phyloP scores from a whole-genome alignment of 1,284 basidiomycete genomes.

The Phaffia rhodozyma region DNA sequence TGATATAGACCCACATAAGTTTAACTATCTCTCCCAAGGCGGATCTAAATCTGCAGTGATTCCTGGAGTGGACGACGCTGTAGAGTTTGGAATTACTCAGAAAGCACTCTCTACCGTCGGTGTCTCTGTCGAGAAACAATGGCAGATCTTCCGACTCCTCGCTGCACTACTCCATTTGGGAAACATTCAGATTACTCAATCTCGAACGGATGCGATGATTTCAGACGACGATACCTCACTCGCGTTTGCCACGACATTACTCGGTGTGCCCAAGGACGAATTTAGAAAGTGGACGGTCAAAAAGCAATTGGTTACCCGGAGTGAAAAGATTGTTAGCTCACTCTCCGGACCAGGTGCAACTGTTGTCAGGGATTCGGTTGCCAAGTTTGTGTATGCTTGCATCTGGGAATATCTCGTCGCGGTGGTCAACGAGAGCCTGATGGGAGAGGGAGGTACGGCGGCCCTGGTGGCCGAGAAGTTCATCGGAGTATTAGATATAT shows the following conservation, averaged over 20 bases:
- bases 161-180: constrained; percentile 91
- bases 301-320: constrained; percentile 88
- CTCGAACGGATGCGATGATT: constrained; percentile 70
- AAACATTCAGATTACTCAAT: constrained; percentile 78
- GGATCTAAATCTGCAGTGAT: constrained; percentile 77
- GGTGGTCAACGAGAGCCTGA: constrained; percentile 89
- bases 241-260: constrained; percentile 67
- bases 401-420: constrained; percentile 83
- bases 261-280: constrained; percentile 81
- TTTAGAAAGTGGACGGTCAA: constrained; percentile 99
- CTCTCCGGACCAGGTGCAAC: constrained; percentile 79
- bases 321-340: constrained; percentile 86
- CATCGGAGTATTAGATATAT: constrained; percentile 87
- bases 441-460: constrained; percentile 77
- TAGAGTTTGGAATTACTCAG: constrained; percentile 88
- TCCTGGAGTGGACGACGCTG: constrained; percentile 81
- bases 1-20: constrained; percentile 66
- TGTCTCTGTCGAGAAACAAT: constrained; percentile 92
- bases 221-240: constrained; percentile 76
- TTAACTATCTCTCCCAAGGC: constrained; percentile 88
- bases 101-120: constrained; percentile 92
- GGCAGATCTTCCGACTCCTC: constrained; percentile 91
- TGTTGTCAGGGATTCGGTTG: constrained; percentile 92
- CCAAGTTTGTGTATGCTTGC: constrained; percentile 97
- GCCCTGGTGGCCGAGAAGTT: constrained; percentile 85